phyloP scores from a whole-genome alignment of 2,329 filamentous ascomycete genomes.

The Pestalotiopsis sp. region DNA sequence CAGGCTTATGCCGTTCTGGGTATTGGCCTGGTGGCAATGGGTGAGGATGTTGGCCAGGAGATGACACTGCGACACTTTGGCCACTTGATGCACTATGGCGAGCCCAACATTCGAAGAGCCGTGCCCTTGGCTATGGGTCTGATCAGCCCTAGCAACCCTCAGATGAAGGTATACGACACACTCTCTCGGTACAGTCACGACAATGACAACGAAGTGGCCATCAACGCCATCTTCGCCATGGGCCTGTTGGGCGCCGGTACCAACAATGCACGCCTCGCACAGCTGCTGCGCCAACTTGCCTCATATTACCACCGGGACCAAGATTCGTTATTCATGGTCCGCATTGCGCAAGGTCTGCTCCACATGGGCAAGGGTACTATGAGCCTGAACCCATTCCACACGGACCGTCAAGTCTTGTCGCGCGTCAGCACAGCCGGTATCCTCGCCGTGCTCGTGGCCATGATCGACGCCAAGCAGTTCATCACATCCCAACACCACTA shows the following conservation, averaged over 20 bases:
- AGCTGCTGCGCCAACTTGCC: slow-evolving; percentile 89
- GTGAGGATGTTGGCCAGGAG: slow-evolving; percentile 96
- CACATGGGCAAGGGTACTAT: slow-evolving; percentile 99
- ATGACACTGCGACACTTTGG: slow-evolving; percentile 98
- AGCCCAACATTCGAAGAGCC: slow-evolving; percentile 93
- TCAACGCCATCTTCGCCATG: slow-evolving; percentile 99
- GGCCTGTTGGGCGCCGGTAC: slow-evolving; percentile 94
- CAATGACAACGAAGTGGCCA: slow-evolving; percentile 95
- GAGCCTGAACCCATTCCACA: slow-evolving; percentile 97
- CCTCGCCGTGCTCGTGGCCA: slow-evolving; percentile 83
- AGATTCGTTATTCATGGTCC: slow-evolving; percentile 97
- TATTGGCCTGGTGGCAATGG: slow-evolving; percentile 93
- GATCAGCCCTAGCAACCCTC: slow-evolving; percentile 94
- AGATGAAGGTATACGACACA: slow-evolving; percentile 99
- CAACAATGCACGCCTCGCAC: slow-evolving; percentile 95
- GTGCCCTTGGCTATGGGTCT: slow-evolving; percentile 96
- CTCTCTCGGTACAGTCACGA: slow-evolving; percentile 97
- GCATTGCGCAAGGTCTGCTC: slow-evolving; percentile 93
- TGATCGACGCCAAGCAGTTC: slow-evolving; percentile 94
- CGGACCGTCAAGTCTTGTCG: slow-evolving; percentile 92
- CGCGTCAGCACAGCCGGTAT: slow-evolving; percentile 87
- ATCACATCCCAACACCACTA: slow-evolving; percentile 74
- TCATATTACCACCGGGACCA: slow-evolving; percentile 98
- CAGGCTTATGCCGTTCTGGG: slow-evolving; percentile 96
- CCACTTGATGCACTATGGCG: slow-evolving; percentile 98